Base-by-base conservation (phyloP, 2,329 filamentous ascomycete genomes). In the Epicoccum nigrum region DNA sequence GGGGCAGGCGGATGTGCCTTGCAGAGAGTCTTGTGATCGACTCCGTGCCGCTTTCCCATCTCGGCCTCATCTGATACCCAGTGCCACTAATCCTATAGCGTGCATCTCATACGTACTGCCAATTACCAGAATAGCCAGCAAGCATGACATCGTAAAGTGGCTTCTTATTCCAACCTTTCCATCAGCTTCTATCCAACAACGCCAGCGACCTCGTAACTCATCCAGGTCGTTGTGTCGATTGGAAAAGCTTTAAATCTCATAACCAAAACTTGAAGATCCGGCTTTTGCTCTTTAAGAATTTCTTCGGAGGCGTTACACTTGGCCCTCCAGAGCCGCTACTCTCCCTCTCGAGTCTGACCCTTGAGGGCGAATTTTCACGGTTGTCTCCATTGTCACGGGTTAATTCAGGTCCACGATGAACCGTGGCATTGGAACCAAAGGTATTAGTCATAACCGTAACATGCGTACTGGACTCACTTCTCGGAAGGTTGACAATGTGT, bases 241-340 rank as follows among this genome's bases (percentile, higher is more conserved):
- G 31, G 54, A 55, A 60, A 39, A 30, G 32, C 31, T 25, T 34
- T 30, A n/a, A 15, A 34, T n/a, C 3, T 64, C 51, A 70, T 45
- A 62, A 46, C 64, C 70, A 74, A 54, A 74, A 72, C 42, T 68
- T 73, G 56, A 74, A 70, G 23, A 73, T 68, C 42, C 59, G 56
- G 45, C 68, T 71, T 45, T 68, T 73, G 54, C 63, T 71, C 51
- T 70, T 73, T 38, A 65, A 39, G 31, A 66, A 69, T 43, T 64
- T 68, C 45, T 64, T 70, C 16, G 59, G 60, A 21, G 64, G 58
- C 13, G 57, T 50, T 32, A 45, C 38, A 15, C 48, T 33, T 2
- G 47, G 33, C 2, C 41, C 48, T 16, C 51, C 50, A 9, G 51
- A 46, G 11, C 45, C 52, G 17, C 42, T 13, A 33, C 45, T 45